Base-by-base conservation (phyloP, 2,329 filamentous ascomycete species). In the Thielaviopsis euricoi region DNA sequence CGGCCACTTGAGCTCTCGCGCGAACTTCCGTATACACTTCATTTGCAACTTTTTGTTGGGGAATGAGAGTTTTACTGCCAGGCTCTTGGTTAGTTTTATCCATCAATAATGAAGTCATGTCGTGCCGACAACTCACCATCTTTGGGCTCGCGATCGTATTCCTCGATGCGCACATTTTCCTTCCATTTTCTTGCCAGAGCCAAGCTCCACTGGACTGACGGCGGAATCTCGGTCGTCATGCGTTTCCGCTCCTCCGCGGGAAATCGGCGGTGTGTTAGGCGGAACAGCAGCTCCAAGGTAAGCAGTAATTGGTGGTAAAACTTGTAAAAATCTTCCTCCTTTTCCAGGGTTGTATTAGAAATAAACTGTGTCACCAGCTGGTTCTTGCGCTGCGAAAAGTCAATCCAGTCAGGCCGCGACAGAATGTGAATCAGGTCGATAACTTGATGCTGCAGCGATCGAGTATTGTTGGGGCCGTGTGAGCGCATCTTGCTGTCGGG, bases 271-370 rank as follows among this genome's bases (percentile, higher is more conserved):
- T 79, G 82, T 64, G 84, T 79, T 63, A 89, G 86, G 46, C 86
- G 79, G 59, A 86, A 68, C 64, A 87, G 81, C 5, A 89, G 73
- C 68, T 89, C 86, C 53, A 86, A 74, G 62, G 83, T 85, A 49
- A 89, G 76, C 2, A 89, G 73, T n/a, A 89, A 71, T 68, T 89
- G 86, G 66, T 87, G 84, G 67, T 87, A 88, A 70, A 89, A 89
- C 25, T 76, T 76, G 60, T 78, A 76, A 64, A 84, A 85, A 60
- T 76, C 75, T 19, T 73, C 69, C 52, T 76, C 72, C 63, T 83
- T 82, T 19, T 73, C 71, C 40, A 76, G 73, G 58, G 75, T 73
- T 13, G 76, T 75, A 63, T 84, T 79, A 62, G 83, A 82, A 60
- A 89, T 85, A 68, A 85, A 88, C 57, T 82, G 81, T 2, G 86